A percentile compares a stretch with the other conserved stretches of the same genome.
phyloP scores from a whole-genome alignment of 192 early-diverging fungal genomes.

The Spizellomyces punctatus region DNA sequence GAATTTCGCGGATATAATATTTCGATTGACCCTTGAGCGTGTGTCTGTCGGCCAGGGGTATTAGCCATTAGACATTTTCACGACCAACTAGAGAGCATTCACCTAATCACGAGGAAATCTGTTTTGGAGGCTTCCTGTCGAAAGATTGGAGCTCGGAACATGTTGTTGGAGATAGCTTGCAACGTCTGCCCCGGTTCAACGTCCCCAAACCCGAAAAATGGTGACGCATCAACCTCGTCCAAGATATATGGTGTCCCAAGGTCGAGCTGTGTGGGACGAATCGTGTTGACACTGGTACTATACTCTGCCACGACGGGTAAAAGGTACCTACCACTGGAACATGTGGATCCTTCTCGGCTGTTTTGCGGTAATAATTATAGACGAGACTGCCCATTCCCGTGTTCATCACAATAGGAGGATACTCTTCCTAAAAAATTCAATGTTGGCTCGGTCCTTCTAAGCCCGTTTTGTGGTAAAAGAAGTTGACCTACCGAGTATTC shows the following conservation, averaged over 20 bases:
- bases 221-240: constrained; percentile 87
- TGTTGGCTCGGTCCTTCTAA: constrained; percentile 38
- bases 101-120: constrained; percentile 84
- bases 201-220: constrained; percentile 94
- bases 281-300: neutral
- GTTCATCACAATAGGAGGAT: constrained; percentile 90
- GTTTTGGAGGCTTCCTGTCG: constrained; percentile 66
- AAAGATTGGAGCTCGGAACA: constrained; percentile 92
- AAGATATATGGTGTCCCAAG: constrained; percentile 85
- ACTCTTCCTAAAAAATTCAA: constrained; percentile 61
- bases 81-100: neutral
- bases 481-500: constrained; percentile 69
- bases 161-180: constrained; percentile 89
- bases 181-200: constrained; percentile 88
- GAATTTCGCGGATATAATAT: constrained; percentile 85
- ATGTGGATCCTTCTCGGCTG: constrained; percentile 74
- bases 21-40: constrained; percentile 77
- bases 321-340: constrained; percentile 50
- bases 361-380: constrained; percentile 95
- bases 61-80: neutral
- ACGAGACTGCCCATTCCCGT: constrained; percentile 93
- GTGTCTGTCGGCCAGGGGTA: constrained; percentile 39
- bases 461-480: constrained; percentile 7
- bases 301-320: neutral
- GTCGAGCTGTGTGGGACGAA: constrained; percentile 45